Conservation (phyloP, 768 basidiomycete genomes). For the Bullera alba region DNA sequence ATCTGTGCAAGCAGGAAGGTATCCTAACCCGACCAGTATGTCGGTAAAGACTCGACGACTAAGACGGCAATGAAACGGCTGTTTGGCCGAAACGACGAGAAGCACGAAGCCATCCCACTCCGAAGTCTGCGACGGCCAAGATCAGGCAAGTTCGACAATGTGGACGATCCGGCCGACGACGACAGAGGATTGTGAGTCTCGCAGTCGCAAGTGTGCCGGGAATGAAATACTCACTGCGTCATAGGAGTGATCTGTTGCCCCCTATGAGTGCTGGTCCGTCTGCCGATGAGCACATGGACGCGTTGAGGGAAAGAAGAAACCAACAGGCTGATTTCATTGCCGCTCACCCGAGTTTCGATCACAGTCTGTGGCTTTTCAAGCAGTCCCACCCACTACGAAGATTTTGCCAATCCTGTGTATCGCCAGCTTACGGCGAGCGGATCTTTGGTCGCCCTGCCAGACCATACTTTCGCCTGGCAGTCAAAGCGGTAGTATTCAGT, state of each 20-base stretch:
- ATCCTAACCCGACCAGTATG: neutral
- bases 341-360: constrained; percentile 82
- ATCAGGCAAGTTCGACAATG: constrained; percentile 7
- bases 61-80: constrained; percentile 28
- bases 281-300: constrained; percentile 50
- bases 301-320: constrained; percentile 62
- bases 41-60: neutral
- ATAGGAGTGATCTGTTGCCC: constrained; percentile 32
- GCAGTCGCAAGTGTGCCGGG: neutral
- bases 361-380: constrained; percentile 78
- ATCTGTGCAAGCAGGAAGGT: neutral
- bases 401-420: constrained; percentile 73
- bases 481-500: constrained; percentile 66
- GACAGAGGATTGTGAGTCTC: constrained; percentile 35
- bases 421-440: constrained; percentile 75
- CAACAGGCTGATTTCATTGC: constrained; percentile 80
- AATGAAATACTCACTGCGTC: neutral
- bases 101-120: constrained; percentile 11
- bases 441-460: constrained; percentile 71
- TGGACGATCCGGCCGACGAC: constrained; percentile 19
- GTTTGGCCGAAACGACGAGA: constrained; percentile 20
- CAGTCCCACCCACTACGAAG: constrained; percentile 68
- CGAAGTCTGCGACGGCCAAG: constrained; percentile 5
- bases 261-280: constrained; percentile 22
- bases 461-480: constrained; percentile 59